Evolutionary conservation across 2,329 filamentous ascomycete genomes (phyloP).

Genomic region (Fusarium albidum): DNA sequence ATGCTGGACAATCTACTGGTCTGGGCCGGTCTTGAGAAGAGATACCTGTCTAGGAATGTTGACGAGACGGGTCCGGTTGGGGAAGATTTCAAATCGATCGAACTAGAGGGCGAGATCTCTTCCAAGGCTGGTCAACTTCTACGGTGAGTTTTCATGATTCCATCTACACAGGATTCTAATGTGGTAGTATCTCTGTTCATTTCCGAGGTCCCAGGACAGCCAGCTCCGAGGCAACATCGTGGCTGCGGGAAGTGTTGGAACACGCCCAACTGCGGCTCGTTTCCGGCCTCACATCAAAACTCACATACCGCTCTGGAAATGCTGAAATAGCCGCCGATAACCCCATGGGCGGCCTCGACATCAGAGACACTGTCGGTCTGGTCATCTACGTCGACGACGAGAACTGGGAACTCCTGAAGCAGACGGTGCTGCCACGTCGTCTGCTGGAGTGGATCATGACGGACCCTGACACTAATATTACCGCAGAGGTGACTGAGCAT

Average conservation of each 20-base stretch:
- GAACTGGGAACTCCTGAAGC: slow-evolving; percentile 30
- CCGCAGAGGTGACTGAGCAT: slow-evolving; percentile 19
- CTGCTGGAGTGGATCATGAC: slow-evolving; percentile 39
- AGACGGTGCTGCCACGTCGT: slow-evolving; percentile 27
- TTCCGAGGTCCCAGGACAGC: slow-evolving; percentile 32
- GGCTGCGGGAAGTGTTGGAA: slow-evolving; percentile 26
- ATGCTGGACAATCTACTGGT: slow-evolving; percentile 27
- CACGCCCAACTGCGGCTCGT: slow-evolving; percentile 25
- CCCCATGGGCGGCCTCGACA: slow-evolving; percentile 26
- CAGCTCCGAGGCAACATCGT: slow-evolving; percentile 11
- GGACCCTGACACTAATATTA: slow-evolving; percentile 17
- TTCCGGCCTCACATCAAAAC: slow-evolving; percentile 12
- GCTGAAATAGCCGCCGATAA: slow-evolving; percentile 24
- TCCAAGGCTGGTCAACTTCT: slow-evolving; percentile 31
- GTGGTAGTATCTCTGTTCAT: slow-evolving; percentile 22
- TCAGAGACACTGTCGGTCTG: slow-evolving; percentile 29
- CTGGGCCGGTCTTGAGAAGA: slow-evolving; percentile 32
- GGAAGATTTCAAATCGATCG: slow-evolving; percentile 28
- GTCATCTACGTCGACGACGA: slow-evolving; percentile 32
- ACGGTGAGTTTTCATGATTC: slow-evolving; percentile 8
- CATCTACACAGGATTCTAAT: background rate
- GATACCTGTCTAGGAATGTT: slow-evolving; percentile 32
- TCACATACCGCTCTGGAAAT: slow-evolving; percentile 20
- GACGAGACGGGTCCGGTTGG: slow-evolving; percentile 11
- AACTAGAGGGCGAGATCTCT: slow-evolving; percentile 23